Evolutionary conservation across 306 rosid species (phyloP).

Genomic region (Fragaria ananassa): DNA sequence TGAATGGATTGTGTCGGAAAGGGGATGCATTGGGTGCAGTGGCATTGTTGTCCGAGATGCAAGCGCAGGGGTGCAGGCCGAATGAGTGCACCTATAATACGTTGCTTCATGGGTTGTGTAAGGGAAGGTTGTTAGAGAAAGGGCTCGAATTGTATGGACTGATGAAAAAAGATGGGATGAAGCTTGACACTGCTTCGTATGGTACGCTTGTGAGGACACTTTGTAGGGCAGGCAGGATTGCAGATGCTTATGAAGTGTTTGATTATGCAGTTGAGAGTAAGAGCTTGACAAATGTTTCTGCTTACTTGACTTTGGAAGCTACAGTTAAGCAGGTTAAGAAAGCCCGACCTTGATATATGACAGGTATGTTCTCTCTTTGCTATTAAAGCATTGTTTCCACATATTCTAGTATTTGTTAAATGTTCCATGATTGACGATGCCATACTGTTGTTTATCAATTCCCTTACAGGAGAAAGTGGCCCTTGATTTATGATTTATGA

Average conservation of each 20-base stretch:
- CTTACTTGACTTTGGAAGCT: constrained; percentile 72
- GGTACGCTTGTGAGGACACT: constrained; percentile 69
- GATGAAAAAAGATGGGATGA: constrained; percentile 57
- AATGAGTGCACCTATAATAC: constrained; percentile 77
- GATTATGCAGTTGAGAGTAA: constrained; percentile 86
- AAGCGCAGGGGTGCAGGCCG: constrained; percentile 64
- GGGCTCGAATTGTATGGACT: constrained; percentile 61
- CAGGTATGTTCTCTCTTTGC: constrained; percentile 32
- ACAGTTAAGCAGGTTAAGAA: constrained; percentile 65
- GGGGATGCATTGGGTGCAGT: constrained; percentile 62
- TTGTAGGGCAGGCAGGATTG: constrained; percentile 71
- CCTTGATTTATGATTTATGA: background rate
- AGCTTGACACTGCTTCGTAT: constrained; percentile 79
- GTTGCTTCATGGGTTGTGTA: constrained; percentile 70
- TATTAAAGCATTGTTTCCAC: background rate
- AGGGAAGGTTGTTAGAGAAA: constrained; percentile 61
- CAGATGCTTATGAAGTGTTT: constrained; percentile 82
- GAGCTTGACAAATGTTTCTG: constrained; percentile 70
- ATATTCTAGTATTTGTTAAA: background rate
- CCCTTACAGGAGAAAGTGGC: background rate
- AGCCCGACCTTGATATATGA: constrained; percentile 43
- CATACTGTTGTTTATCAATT: background rate
- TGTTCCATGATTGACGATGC: background rate
- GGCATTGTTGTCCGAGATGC: constrained; percentile 71
- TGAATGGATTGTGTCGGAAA: constrained; percentile 87